Evolutionary conservation across 139 green algal species (phyloP).

Genomic region (Chlorella sp.): DNA sequence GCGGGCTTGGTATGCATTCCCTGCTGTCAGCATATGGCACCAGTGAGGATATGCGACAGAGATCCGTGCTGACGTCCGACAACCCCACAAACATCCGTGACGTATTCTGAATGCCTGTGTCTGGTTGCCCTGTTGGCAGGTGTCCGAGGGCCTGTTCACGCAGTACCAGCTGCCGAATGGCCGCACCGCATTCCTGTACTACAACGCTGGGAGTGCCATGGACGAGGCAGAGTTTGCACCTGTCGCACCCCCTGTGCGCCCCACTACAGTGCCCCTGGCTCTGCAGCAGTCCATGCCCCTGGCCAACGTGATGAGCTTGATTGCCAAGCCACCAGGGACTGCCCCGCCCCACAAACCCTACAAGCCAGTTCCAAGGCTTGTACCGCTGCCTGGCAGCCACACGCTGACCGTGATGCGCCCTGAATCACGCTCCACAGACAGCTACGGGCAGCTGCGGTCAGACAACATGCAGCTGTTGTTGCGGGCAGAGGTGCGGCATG

Average conservation of each 20-base stretch:
- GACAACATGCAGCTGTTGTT: conserved; percentile 65
- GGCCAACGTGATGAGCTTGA: conserved; percentile 51
- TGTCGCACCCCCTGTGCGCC: conserved; percentile 41
- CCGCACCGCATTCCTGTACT: conserved; percentile 63
- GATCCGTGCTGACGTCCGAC: too few species aligned
- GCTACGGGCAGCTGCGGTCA: conserved; percentile 57
- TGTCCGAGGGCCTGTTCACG: conserved; percentile 49
- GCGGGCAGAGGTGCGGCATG: too few species aligned
- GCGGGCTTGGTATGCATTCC: too few species aligned
- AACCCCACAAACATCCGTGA: too few species aligned
- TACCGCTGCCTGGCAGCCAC: conserved; percentile 57
- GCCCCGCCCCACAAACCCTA: conserved; percentile 59
- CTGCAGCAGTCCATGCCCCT: conserved; percentile 75
- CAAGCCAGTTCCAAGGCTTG: conserved; percentile 59
- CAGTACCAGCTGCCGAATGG: conserved; percentile 68
- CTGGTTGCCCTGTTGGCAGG: conserved; percentile 34
- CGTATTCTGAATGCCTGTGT: too few species aligned
- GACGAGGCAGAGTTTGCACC: conserved; percentile 49
- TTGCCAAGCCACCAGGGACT: conserved; percentile 53
- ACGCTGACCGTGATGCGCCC: conserved; percentile 53
- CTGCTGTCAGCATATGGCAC: too few species aligned
- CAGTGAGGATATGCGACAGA: too few species aligned
- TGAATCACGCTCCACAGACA: conserved; percentile 21
- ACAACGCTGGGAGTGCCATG: conserved; percentile 48
- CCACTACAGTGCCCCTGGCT: conserved; percentile 52